Base-by-base conservation (phyloP, 805 yeast species). In the Pichia insulana region DNA sequence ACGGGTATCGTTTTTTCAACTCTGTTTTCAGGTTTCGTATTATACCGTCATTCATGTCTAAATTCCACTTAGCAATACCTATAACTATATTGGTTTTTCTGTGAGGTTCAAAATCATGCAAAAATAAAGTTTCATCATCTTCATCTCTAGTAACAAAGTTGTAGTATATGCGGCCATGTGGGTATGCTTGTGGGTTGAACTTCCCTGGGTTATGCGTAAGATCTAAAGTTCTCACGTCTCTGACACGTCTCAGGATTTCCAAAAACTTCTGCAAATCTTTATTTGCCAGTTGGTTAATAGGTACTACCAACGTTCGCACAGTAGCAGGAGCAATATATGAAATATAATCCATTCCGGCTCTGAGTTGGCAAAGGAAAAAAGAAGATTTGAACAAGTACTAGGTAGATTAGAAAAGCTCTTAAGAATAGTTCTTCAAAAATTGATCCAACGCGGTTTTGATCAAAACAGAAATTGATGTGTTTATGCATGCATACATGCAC, bases 81-180 rank as follows among this genome's bases (percentile, higher is more conserved):
- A 74, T 37, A 5, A 80, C 78, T 7, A 81, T 69, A 51, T 86
- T 75, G 0, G 83, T 76, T 55, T 87, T 86, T 40, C 97, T 64
- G 61, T 74, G 87, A 1, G 96, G 95, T 62, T 92, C 97, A 49
- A 90, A 78, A 59, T 90, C 97, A 51, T 83, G 85, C 34, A 90
- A 65, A 41, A 83, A 80, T 7, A 79, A 61, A 22, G 82, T 70
- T 18, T 52, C 59, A 0, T 49, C 19, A 36, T 54, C 59, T 33
- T 76, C 78, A n/a, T 68, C 69, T 42, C 76, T 80, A 1, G 72
- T 65, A 7, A 63, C 54, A 49, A 77, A 76, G 43, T 78, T 79
- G 54, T 73, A 84, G 12, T 78, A 58, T 1, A 90, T 61, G 39
- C 81, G 64, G 0, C 97, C 97, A 39, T 72, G 71, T 1, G 97